Evolutionary conservation across 2,329 filamentous ascomycete species (phyloP).

Genomic region (Diaporthe sp.): DNA sequence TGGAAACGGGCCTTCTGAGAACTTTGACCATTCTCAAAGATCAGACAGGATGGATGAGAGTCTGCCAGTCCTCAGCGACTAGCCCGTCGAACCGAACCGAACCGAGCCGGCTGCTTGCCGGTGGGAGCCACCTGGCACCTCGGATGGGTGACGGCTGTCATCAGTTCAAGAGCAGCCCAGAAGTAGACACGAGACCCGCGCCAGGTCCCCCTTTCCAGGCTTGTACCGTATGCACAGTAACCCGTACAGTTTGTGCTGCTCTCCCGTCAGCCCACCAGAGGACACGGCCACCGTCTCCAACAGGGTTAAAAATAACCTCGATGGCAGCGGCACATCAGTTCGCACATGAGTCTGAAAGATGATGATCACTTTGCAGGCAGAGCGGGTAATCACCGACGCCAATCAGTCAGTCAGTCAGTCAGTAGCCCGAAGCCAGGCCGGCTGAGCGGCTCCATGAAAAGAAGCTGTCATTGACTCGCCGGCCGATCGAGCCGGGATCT

Average conservation of each 20-base stretch:
- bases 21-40: background rate
- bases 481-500: slow-evolving; percentile 12
- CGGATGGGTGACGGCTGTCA: background rate
- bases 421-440: background rate
- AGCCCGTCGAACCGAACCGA: slow-evolving; percentile 6
- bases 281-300: background rate
- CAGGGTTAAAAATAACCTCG: slow-evolving; percentile 1
- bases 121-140: background rate
- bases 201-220: slow-evolving; percentile 13
- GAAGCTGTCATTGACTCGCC: slow-evolving; percentile 24
- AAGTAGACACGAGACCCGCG: background rate
- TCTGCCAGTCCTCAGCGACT: background rate
- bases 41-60: background rate
- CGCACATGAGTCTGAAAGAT: slow-evolving; percentile 1
- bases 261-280: background rate
- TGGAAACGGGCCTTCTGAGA: background rate
- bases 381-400: slow-evolving; percentile 2
- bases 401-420: background rate
- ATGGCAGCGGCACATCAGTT: background rate
- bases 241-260: background rate
- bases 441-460: slow-evolving; percentile 7
- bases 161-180: background rate
- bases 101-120: slow-evolving; percentile 3
- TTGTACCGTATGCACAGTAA: background rate
- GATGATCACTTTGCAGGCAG: background rate